phyloP scores from a whole-genome alignment of 768 basidiomycete genomes.

The Omphalotus guepiniiformis region DNA sequence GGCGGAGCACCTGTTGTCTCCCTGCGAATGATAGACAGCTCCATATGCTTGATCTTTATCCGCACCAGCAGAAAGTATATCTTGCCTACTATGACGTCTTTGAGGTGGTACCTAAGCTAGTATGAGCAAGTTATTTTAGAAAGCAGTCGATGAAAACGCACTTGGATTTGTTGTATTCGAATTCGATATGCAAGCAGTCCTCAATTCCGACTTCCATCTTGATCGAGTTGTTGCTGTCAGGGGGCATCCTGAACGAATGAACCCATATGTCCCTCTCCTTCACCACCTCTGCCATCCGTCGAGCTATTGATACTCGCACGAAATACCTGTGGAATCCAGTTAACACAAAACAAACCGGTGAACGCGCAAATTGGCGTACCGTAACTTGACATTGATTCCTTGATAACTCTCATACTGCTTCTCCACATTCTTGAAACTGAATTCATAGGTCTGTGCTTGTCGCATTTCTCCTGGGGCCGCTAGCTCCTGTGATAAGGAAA shows the following conservation, averaged over 20 bases:
- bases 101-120: conserved; percentile 84
- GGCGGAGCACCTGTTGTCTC: conserved; percentile 97
- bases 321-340: conserved; percentile 65
- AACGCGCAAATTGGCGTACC: conserved; percentile 45
- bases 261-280: conserved; percentile 98
- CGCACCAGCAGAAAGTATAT: conserved; percentile 98
- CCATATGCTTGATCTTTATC: conserved; percentile 99
- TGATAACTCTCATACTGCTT: conserved; percentile 98
- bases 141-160: conserved; percentile 32
- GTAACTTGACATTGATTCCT: conserved; percentile 96
- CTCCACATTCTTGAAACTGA: conserved; percentile 98
- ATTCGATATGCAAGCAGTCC: conserved; percentile 98
- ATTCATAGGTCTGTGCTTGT: conserved; percentile 93
- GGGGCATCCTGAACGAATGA: conserved; percentile 97
- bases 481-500: conserved; percentile 92
- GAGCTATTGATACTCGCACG: conserved; percentile 83
- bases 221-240: conserved; percentile 96
- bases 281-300: conserved; percentile 87
- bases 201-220: conserved; percentile 99
- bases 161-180: conserved; percentile 99
- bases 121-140: not conserved
- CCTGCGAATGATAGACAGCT: conserved; percentile 93
- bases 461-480: conserved; percentile 97
- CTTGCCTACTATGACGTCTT: conserved; percentile 99
- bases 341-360: not conserved